Base-by-base conservation (phyloP, 306 rosid species). In the Trifolium subterraneum region DNA sequence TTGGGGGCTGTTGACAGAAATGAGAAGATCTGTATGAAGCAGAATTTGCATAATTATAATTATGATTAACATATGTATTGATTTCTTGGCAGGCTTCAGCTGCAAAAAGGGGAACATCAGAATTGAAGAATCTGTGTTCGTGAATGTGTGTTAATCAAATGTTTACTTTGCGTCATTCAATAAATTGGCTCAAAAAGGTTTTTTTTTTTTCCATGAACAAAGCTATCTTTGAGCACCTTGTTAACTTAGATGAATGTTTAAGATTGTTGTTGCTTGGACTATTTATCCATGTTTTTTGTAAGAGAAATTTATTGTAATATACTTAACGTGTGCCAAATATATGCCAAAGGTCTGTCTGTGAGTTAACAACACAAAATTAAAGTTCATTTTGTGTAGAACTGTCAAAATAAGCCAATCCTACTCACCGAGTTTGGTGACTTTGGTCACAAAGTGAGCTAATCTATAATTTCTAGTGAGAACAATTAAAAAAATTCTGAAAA, bases 11-110 rank as follows among this genome's bases (percentile, higher is more conserved):
- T 27, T 22, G 54, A 35, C 27, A 29, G 1, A 45, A 23, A 18
- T 41, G 42, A 65, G 55, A 41, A 48, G 27, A n/a, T 29, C 5
- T 79, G 63, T 39, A n/a, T 4, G 8, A 8, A 58, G 44, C 19
- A 19, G 39, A 36, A 29, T 50, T 42, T 52, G 58, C 23, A 15
- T 27, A 52, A 18, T 50, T 58, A 15, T 27, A 52, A 18, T 50
- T 58, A n/a, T 59, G 65, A 64, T 14, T 83, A 80, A 72, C 74
- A 35, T n/a, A 10, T 72, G 66, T 27, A 54, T 68, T 80, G 79
- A 45, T 80, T 80, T 76, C 29, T 58, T 44, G 64, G 80, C 87
- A 84, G 82, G 82, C 76, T 60, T 36, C 71, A 18, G 36, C 64
- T 41, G 45, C 72, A 38, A 41, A 35, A 71, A 54, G 5, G n/a